Base-by-base conservation (phyloP, 257 asterid genomes). In the Penstemon barbatus region DNA sequence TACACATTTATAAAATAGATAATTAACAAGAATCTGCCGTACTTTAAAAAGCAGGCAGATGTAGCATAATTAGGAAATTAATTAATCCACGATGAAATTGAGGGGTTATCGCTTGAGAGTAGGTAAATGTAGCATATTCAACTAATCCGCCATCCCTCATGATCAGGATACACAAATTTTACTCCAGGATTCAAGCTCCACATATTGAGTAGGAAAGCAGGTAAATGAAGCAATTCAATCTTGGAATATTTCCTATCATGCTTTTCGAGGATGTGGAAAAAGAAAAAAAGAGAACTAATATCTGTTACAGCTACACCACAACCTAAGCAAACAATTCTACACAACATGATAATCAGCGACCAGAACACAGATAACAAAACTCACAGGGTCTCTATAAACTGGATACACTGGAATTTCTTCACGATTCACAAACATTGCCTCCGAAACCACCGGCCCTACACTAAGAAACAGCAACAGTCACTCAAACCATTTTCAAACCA, bases 361-460 rank as follows among this genome's bases (percentile, higher is more conserved):
- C 58, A 55, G 44, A 54, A 61, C 42, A 55, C 37, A 59, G 40
- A n/a, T 66, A 68, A 3, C 46, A 37, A 61, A 68, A 80, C 96
- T 87, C 70, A 93, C 99, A 43, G 99, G 99, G 73, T 94, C 99
- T 80, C 99, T 86, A 57, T 91, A 94, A 55, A 94, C 78, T 15
- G 99, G 97, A 84, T 89, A 81, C 9, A 94, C 84, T 0, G 97
- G 96, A 74, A 89, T 67, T 79, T 94, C 99, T 75, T 94, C 99
- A 7, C 97, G 92, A 71, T 94, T 94, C 66, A 91, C 89, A 73
- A 94, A 91, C 97, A 83, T 87, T 41, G 97, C 99, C 74, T 94
- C 99, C 33, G 97, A 97, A 72, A 94, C 99, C 71, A 91, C 97
- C 12, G 99, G 99, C 19, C 99, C 99, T 94, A 39, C 57, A 70